Evolutionary conservation across 148 eudicot genomes (phyloP), one percentile per base, ranked within the genome.

Genomic region (Nepenthes gracilis): DNA sequence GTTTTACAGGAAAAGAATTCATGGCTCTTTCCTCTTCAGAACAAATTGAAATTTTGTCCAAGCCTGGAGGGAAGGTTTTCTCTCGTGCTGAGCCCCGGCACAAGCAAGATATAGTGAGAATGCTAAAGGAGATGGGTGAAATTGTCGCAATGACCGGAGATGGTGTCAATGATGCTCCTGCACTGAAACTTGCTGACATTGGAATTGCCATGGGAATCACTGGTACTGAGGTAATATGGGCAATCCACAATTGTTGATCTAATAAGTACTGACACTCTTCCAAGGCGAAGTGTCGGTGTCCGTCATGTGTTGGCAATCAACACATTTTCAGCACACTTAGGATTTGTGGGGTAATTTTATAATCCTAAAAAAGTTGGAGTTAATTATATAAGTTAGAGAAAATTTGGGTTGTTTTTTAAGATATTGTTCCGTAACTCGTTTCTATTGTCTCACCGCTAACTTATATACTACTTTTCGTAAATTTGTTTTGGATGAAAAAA

Each of bases 91-190:
- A 90, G 78, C 97, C 95, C 15, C 79, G 70, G 64, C 97, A 90
- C 81, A 90, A 90, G 74, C 97, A 90, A 71, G 97, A 90, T 3
- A 87, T 84, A 12, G 97, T 90, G 48, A 84, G 91, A 68, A 64
- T 79, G 83, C 75, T 90, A 7, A 90, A 87, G 70, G 87, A 90
- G 43, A 79, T 72, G 81, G 88, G 85, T 3, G 92, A 90, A 62
- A 56, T 87, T 57, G 97, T 90, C 67, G 95, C 97, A 36, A 90
- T 90, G 97, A 90, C 97, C 11, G 97, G 97, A 11, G 97, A 90
- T 65, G 97, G 97, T 12, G 97, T 90, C 47, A 90, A 90, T 72
- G 97, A 90, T 76, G 95, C 97, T 59, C 95, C 97, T 56, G 95
- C 97, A 14, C 62, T 90, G 11, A 90, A 90, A 72, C 87, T 87